These are phyloP conservation scores for Colletotrichum lini DNA, from an alignment of 2,329 filamentous ascomycete species.

Conservation along the genomic window DNA sequence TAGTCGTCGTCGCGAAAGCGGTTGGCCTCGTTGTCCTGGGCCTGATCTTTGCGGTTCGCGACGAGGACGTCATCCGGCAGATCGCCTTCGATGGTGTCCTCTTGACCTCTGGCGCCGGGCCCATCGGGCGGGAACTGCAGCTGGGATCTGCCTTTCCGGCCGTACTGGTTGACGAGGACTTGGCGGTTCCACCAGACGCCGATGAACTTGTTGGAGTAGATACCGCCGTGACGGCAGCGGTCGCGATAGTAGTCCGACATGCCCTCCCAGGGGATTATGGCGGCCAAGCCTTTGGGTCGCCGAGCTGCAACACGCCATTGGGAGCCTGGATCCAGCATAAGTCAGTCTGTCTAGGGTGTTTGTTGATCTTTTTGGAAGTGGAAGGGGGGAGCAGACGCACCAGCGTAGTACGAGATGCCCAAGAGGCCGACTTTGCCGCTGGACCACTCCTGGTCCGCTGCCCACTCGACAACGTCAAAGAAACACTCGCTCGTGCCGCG, in stretches of 20 bases:
- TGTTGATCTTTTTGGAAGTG: too few relatives aligned
- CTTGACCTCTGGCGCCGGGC: slow-evolving; percentile 56
- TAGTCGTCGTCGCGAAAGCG: slow-evolving; percentile 74
- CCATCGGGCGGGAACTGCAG: slow-evolving; percentile 35
- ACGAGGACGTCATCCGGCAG: slow-evolving; percentile 66
- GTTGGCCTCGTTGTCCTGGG: slow-evolving; percentile 61
- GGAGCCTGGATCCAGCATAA: slow-evolving; percentile 49
- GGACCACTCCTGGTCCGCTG: slow-evolving; percentile 62
- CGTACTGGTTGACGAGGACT: slow-evolving; percentile 78
- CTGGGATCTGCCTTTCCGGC: slow-evolving; percentile 61
- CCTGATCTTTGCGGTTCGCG: slow-evolving; percentile 64
- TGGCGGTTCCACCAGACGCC: slow-evolving; percentile 78
- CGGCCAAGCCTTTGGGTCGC: slow-evolving; percentile 60
- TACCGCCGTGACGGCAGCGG: slow-evolving; percentile 73
- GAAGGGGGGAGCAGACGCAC: slow-evolving; percentile 10
- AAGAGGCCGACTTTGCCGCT: slow-evolving; percentile 63
- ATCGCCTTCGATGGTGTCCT: slow-evolving; percentile 71
- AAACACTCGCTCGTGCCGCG: slow-evolving; percentile 63
- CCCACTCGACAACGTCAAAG: slow-evolving; percentile 66
- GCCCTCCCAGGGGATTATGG: slow-evolving; percentile 67
- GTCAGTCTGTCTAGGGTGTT: neutral
- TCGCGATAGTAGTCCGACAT: slow-evolving; percentile 71
- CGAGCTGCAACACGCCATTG: slow-evolving; percentile 66
- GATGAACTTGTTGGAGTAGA: slow-evolving; percentile 72
- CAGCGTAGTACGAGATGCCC: slow-evolving; percentile 64